Evolutionary conservation across 331 rosid species (phyloP), one percentile per base, ranked within the genome.

Genomic region (Pyracantha coccinea): DNA sequence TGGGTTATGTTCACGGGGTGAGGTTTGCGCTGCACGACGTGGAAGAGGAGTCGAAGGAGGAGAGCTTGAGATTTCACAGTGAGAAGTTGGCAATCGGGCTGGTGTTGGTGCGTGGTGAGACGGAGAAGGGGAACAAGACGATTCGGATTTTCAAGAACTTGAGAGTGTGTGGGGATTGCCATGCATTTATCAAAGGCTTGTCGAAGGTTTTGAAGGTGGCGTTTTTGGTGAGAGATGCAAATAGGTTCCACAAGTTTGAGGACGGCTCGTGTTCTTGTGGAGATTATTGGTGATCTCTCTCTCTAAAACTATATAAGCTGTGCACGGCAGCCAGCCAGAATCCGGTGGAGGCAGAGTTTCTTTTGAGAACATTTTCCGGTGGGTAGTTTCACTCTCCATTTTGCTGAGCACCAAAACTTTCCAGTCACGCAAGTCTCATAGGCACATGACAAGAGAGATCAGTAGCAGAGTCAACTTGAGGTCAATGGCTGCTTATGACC

Each of bases 71-170:
- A 77, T 53, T 77, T 52, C 96, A 90, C 63, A 83, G 90, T 69
- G 90, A 90, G 83, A 90, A 88, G 75, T 82, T 90, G 79, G 95
- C 90, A 28, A 87, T 89, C 45, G 89, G 89, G 9, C 72, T 89
- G 79, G 91, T 84, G 67, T 75, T 90, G 86, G 76, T 78, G 44
- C 66, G 74, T 53, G 82, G 82, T 12, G 84, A 72, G 25, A 9
- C 33, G 2, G 76, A 70, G 47, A 72, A 72, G 20, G 77, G 74
- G 77, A 78, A 54, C 67, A 79, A 58, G 53, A 66, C 74, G 14
- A 72, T 84, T 63, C 55, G 82, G 63, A 68, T 86, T 82, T 90
- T 84, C 89, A 90, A 90, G 76, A 90, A 90, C 82, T 71, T 86
- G 82, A 78, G 90, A 76, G 86, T 88, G 2, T 86, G 90, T 61